Percentiles rank a stretch among this genome's conserved stretches.
Evolutionary conservation across 306 rosid genomes (phyloP).

Genomic region (Corylus americana): DNA sequence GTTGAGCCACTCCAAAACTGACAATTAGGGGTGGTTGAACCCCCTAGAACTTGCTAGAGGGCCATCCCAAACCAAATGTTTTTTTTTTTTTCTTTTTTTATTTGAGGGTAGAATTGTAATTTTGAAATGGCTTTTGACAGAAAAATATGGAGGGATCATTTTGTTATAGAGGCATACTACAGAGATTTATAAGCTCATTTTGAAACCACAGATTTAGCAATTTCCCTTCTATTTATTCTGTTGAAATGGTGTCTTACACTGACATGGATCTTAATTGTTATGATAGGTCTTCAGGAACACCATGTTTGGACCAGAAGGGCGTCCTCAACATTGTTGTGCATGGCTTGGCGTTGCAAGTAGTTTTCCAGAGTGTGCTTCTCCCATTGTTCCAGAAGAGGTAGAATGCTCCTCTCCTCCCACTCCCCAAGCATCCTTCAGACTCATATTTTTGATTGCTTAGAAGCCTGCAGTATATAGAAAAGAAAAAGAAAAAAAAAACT

Average conservation of each 20-base stretch:
- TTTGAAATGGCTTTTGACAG: too few relatives aligned
- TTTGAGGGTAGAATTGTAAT: too few relatives aligned
- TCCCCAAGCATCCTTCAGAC: constrained; percentile 8
- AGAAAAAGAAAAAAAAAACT: background rate
- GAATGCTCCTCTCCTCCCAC: constrained; percentile 20
- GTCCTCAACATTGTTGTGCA: constrained; percentile 99
- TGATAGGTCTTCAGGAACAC: constrained; percentile 92
- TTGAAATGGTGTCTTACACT: constrained; percentile 9
- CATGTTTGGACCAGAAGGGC: constrained; percentile 99
- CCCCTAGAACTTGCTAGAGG: too few relatives aligned
- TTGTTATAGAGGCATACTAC: too few relatives aligned
- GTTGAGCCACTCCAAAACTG: too few relatives aligned
- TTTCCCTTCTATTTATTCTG: constrained; percentile 28
- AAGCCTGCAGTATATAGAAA: background rate
- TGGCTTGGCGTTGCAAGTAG: constrained; percentile 99
- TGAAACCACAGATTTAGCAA: too few relatives aligned
- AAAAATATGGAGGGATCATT: too few relatives aligned
- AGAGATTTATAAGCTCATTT: too few relatives aligned
- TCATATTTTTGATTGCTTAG: constrained; percentile 17
- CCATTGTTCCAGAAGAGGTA: constrained; percentile 95
- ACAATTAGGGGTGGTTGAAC: too few relatives aligned
- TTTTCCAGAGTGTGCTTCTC: constrained; percentile 95
- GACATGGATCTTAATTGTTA: constrained; percentile 28
- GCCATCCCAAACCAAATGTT: too few relatives aligned
- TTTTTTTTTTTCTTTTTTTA: too few relatives aligned